Base-by-base conservation (phyloP, 2,329 filamentous ascomycete species). In the Alternaria metachromatica region DNA sequence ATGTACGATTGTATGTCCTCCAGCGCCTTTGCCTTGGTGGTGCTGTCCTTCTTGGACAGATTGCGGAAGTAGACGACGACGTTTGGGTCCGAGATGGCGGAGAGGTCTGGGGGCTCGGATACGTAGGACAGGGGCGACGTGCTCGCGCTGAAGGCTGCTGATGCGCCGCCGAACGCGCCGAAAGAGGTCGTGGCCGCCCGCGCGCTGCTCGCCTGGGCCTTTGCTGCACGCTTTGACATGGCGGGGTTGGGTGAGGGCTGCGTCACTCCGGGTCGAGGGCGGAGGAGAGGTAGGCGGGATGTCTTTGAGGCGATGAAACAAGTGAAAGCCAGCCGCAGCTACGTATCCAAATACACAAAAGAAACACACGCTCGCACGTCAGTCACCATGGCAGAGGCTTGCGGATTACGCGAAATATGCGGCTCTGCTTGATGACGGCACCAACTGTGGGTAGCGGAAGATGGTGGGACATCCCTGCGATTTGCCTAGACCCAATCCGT, bases 21-120 rank as follows among this genome's bases (percentile, higher is more conserved):
- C 26, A 99, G 83, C 0, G 93, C 95, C 79, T 95, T 97, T 8
- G 91, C 87, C 78, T 97, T 97, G 41, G 96, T 99, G 11, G 89
- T 97, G 74, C 90, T 91, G 82, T 97, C 95, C 81, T 96, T 97
- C 82, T 98, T 99, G 55, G 90, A 86, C 4, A 97, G 82, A 72
- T 96, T 97, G 81, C 97, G 97, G 82, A 97, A 93, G n/a, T 90
- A 89, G 13, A 98, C 94, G 41, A 95, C 89, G 41, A 95, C 85
- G 74, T 96, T 92, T 8, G 94, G 87, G 72, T 97, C 90, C 48
- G 89, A 91, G 63, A 99, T 89, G 46, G 83, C 83, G 33, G 89
- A 89, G 70, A 97, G 88, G 74, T 97, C 91, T 51, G 92, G 92
- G 10, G 93, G 92, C 74, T 97, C 94, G 57, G 92, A 86, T 56